Evolutionary conservation across 2,329 filamentous ascomycete species (phyloP).

Genomic region (Plenodomus lindquistii): DNA sequence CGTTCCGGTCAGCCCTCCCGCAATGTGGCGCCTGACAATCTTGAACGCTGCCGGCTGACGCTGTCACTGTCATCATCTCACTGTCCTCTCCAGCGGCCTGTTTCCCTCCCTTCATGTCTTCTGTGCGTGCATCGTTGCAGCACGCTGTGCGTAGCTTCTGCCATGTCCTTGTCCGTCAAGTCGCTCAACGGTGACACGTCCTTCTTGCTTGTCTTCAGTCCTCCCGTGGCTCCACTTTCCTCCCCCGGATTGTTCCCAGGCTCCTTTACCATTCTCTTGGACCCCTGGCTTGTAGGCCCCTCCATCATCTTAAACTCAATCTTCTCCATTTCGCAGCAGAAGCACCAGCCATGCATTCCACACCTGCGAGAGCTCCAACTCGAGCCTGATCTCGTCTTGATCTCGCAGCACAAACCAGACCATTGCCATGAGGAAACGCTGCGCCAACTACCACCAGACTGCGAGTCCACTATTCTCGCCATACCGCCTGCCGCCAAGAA

Average conservation of each 20-base stretch:
- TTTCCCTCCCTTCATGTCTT: constrained; percentile 2
- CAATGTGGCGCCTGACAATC: neutral
- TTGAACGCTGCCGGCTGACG: constrained; percentile 13
- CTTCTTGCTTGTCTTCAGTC: constrained; percentile 67
- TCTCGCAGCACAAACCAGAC: constrained; percentile 67
- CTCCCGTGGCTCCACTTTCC: constrained; percentile 50
- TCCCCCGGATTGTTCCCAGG: constrained; percentile 47
- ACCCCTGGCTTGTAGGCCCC: constrained; percentile 70
- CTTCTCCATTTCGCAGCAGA: constrained; percentile 64
- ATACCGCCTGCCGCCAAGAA: constrained; percentile 66
- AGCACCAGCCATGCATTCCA: constrained; percentile 58
- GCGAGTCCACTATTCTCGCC: constrained; percentile 66
- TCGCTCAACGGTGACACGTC: constrained; percentile 68
- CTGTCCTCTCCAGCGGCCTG: constrained; percentile 2
- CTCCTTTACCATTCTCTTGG: constrained; percentile 69
- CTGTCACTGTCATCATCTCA: constrained; percentile 1
- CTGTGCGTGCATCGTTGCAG: neutral
- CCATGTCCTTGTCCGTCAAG: constrained; percentile 67
- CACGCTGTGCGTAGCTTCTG: constrained; percentile 6
- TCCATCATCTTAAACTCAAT: constrained; percentile 64
- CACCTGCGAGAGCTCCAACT: constrained; percentile 59
- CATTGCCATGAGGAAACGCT: constrained; percentile 73
- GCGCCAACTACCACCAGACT: constrained; percentile 61
- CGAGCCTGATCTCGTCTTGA: constrained; percentile 59
- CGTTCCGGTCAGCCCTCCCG: neutral